Percentiles rank a stretch among this genome's conserved stretches.
Conservation (phyloP, 2,329 filamentous ascomycete species). For the Aspergillus fijiensis region DNA sequence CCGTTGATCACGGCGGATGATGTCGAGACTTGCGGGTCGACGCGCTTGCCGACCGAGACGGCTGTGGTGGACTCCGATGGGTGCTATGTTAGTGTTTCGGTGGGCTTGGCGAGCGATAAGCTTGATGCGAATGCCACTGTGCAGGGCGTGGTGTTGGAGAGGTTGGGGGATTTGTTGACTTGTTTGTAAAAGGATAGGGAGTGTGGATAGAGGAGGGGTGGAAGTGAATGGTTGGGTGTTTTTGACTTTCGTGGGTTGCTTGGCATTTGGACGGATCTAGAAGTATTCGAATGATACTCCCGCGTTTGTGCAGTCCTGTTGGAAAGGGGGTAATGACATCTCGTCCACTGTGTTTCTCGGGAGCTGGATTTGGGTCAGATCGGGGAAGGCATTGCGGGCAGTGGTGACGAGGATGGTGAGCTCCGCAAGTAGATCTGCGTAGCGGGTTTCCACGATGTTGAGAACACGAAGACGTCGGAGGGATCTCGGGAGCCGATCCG, state of each 20-base stretch:
- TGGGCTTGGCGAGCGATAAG: conserved; percentile 62
- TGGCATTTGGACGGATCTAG: too few relatives aligned
- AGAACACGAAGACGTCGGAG: not conserved
- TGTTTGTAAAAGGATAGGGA: conserved; percentile 37
- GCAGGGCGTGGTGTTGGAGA: conserved; percentile 54
- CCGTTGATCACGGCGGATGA: conserved; percentile 46
- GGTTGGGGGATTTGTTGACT: conserved; percentile 50
- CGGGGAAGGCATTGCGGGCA: not conserved
- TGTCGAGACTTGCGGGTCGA: conserved; percentile 56
- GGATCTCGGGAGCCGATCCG: not conserved
- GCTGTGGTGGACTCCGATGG: conserved; percentile 52
- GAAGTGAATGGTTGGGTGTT: too few relatives aligned
- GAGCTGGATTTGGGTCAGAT: not conserved
- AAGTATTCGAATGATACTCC: not conserved
- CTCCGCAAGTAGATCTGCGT: not conserved
- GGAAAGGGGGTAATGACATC: not conserved
- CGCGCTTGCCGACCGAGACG: conserved; percentile 59
- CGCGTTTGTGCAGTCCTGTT: not conserved
- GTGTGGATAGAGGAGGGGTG: too few relatives aligned
- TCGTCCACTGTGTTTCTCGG: not conserved
- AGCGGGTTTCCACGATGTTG: not conserved
- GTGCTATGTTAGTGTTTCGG: conserved; percentile 64
- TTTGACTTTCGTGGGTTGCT: too few relatives aligned
- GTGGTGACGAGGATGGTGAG: not conserved
- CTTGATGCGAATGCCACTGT: conserved; percentile 54